Evolutionary conservation across 805 yeast genomes (phyloP).

Genomic region (Yarrowia sp.): DNA sequence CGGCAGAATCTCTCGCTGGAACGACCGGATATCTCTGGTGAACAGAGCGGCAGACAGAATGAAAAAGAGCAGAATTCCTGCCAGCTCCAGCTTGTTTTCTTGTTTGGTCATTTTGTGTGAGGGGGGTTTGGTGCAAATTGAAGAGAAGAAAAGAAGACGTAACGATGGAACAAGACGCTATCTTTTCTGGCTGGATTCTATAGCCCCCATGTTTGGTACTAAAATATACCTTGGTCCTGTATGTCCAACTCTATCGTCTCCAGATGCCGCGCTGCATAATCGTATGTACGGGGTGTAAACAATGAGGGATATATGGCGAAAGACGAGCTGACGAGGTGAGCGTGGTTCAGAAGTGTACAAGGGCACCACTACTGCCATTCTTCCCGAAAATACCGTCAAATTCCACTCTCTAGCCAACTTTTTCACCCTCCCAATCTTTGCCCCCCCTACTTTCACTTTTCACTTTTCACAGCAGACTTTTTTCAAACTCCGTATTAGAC

Average conservation of each 20-base stretch:
- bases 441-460: neutral
- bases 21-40: constrained; percentile 20
- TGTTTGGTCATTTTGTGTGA: neutral
- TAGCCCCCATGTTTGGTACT: neutral
- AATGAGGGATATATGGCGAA: constrained; percentile 23
- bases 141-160: neutral
- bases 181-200: neutral
- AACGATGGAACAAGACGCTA: neutral
- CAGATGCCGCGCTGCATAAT: constrained; percentile 32
- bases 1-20: constrained; percentile 26
- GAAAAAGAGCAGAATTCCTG: constrained; percentile 27
- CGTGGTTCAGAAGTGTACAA: no score
- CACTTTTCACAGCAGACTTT: neutral
- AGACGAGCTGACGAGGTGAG: neutral
- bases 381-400: no score
- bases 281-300: constrained; percentile 18
- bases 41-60: constrained; percentile 28
- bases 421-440: neutral
- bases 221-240: constrained; percentile 5
- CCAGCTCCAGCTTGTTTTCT: constrained; percentile 27
- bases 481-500: no score
- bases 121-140: no score
- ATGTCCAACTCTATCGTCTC: constrained; percentile 1
- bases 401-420: neutral
- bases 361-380: neutral